phyloP scores from a whole-genome alignment of 129 eudicot species.

The Pittosporum tobira region DNA sequence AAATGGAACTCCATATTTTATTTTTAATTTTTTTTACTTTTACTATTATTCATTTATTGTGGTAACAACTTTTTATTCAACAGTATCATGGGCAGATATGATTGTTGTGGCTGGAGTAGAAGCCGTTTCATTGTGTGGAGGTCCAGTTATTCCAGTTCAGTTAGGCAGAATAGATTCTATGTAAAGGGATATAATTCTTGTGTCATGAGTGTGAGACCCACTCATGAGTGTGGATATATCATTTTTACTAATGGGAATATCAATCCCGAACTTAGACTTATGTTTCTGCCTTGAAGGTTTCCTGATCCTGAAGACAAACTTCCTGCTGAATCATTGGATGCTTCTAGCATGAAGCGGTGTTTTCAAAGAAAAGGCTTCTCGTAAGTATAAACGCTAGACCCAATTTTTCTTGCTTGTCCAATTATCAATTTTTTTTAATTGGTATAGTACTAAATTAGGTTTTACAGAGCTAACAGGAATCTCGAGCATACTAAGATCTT shows the following conservation, averaged over 20 bases:
- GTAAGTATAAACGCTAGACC: slow-evolving; percentile 41
- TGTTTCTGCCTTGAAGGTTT: slow-evolving; percentile 36
- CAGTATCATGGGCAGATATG: slow-evolving; percentile 87
- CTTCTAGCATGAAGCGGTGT: slow-evolving; percentile 51
- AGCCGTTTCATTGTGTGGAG: slow-evolving; percentile 84
- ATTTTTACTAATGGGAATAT: too few relatives aligned
- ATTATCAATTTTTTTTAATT: neutral
- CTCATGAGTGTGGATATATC: too few relatives aligned
- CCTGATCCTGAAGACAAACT: slow-evolving; percentile 92
- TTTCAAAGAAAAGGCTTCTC: slow-evolving; percentile 82
- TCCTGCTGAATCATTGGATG: slow-evolving; percentile 84
- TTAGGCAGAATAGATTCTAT: slow-evolving; percentile 83
- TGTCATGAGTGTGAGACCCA: too few relatives aligned
- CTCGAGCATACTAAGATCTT: too few relatives aligned
- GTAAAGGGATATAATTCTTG: slow-evolving; percentile 35
- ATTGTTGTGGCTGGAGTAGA: slow-evolving; percentile 94
- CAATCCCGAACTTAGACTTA: slow-evolving; percentile 9
- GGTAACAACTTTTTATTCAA: slow-evolving; percentile 1
- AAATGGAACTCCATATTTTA: too few relatives aligned
- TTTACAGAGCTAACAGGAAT: neutral
- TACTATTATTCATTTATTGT: neutral
- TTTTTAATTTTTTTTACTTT: neutral
- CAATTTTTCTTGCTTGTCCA: neutral
- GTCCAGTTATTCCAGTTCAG: slow-evolving; percentile 67
- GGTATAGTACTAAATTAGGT: neutral